These are phyloP conservation scores for Candida golubevii DNA, from an alignment of 805 yeast genomes.

Conservation along the genomic window DNA sequence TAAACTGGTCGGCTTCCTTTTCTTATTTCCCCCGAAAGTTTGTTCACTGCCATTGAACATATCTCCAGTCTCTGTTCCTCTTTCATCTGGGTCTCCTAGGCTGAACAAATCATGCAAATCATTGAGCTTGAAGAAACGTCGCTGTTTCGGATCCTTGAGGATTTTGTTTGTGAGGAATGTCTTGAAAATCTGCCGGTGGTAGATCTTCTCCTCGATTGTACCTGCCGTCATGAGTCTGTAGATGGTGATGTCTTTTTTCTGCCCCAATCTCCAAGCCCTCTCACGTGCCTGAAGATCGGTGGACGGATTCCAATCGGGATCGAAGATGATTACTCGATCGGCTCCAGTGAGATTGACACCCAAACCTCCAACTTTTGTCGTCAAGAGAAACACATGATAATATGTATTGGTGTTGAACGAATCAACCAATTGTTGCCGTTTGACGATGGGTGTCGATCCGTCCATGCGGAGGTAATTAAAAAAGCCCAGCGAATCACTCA, in stretches of 20 bases:
- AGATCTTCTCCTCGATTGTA: conserved; percentile 92
- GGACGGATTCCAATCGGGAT: conserved; percentile 99
- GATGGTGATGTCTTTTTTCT: conserved; percentile 84
- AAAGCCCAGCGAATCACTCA: neutral
- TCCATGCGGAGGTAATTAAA: conserved; percentile 81
- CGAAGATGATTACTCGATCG: conserved; percentile 86
- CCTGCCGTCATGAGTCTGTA: conserved; percentile 93
- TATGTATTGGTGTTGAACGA: conserved; percentile 59
- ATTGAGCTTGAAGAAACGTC: conserved; percentile 86
- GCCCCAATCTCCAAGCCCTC: conserved; percentile 96
- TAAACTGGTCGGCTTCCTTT: conserved; percentile 31
- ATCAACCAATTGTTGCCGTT: conserved; percentile 78
- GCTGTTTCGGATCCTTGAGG: conserved; percentile 90
- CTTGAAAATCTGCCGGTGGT: conserved; percentile 94
- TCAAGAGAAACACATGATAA: conserved; percentile 67
- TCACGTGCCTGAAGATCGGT: conserved; percentile 97
- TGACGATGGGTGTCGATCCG: conserved; percentile 79
- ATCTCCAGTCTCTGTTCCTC: conserved; percentile 66
- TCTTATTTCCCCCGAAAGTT: conserved; percentile 28
- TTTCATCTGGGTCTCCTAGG: conserved; percentile 67
- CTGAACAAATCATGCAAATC: conserved; percentile 89
- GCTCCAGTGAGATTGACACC: conserved; percentile 96
- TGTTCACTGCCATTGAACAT: conserved; percentile 50
- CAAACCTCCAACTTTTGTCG: conserved; percentile 94
- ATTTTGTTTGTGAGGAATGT: conserved; percentile 91